These are phyloP conservation scores for Kodamaea sp. DNA, from an alignment of 1,139 yeast genomes.

Conservation along the genomic window DNA sequence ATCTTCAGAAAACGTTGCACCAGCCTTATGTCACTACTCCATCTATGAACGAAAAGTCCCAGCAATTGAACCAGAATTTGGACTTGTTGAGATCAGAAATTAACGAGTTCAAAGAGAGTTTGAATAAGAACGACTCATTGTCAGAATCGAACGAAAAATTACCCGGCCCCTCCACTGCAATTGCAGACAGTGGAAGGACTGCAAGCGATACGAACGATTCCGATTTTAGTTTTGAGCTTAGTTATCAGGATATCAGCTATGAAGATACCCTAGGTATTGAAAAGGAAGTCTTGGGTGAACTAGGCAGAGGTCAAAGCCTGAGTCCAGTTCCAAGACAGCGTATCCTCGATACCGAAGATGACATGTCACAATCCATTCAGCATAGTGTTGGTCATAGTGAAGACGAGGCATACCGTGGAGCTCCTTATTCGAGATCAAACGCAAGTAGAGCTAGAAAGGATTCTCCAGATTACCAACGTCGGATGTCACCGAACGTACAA, in stretches of 20 bases:
- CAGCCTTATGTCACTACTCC: constrained; percentile 19
- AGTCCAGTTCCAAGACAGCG: neutral
- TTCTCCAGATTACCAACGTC: neutral
- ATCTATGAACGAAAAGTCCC: constrained; percentile 24
- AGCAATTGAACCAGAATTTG: constrained; percentile 45
- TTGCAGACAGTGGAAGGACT: neutral
- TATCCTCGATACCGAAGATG: constrained; percentile 5
- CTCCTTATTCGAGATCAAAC: neutral
- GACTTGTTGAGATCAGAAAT: constrained; percentile 46
- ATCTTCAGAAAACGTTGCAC: constrained; percentile 11
- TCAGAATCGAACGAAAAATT: neutral
- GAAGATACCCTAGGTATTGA: constrained; percentile 46
- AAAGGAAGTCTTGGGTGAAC: constrained; percentile 23
- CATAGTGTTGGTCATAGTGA: neutral
- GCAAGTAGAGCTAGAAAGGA: neutral
- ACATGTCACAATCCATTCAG: constrained; percentile 4
- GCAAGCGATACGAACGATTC: constrained; percentile 16
- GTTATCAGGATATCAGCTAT: constrained; percentile 42
- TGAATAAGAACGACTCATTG: constrained; percentile 28
- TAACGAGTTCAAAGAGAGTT: constrained; percentile 49
- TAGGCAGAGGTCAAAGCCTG: constrained; percentile 3
- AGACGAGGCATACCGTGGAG: neutral
- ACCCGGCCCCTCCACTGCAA: neutral
- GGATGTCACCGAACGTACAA: neutral
- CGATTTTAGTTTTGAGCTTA: constrained; percentile 44